Base-by-base conservation (phyloP, 1,284 basidiomycete genomes). In the Ustilago curta region DNA sequence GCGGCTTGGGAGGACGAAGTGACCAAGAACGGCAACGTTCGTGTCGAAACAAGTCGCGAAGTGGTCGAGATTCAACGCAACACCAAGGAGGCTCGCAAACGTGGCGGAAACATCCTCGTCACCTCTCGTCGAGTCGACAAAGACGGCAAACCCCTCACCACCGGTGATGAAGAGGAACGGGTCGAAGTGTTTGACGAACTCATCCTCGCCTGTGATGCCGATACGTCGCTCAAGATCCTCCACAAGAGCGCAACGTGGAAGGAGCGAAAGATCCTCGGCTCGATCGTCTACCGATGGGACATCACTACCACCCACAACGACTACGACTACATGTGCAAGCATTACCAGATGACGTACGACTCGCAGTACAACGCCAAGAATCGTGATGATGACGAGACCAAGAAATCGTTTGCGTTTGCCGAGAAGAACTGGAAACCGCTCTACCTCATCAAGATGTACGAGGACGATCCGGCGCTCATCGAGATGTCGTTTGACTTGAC, bases 291-390 rank as follows among this genome's bases (percentile, higher is more conserved):
- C 72, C 74, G 76, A 8, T 85, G 86, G 79, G 89, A 91, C 71
- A 86, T 90, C 21, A 90, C 89, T 6, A 87, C 89, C 57, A 90
- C 89, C 1, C 90, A 90, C 77, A 87, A 86, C 61, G 89, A 90
- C 68, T 71, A 87, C 9, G 86, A 87, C 0, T 90, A 89, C 78
- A 89, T 90, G 88, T 83, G 87, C 70, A 88, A 88, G 86, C 79
- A 83, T 61, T 82, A 82, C 45, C 65, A 83, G 63, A 76, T 83
- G 76, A 67, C 61, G 7, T 82, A 79, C 57, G 61, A 87, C 50
- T 80, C 87, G 2, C 80, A 77, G 35, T 58, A 86, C 82, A 70
- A 86, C 66, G 64, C 85, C 84, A 74, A 74, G 55, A 70, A 86
- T 3, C 83, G 79, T n/a, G 72, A 82, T 21, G 80, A 80, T 32